These are phyloP conservation scores for Fusarium guadeloupense DNA, from an alignment of 2,329 filamentous ascomycete genomes.

Conservation along the genomic window DNA sequence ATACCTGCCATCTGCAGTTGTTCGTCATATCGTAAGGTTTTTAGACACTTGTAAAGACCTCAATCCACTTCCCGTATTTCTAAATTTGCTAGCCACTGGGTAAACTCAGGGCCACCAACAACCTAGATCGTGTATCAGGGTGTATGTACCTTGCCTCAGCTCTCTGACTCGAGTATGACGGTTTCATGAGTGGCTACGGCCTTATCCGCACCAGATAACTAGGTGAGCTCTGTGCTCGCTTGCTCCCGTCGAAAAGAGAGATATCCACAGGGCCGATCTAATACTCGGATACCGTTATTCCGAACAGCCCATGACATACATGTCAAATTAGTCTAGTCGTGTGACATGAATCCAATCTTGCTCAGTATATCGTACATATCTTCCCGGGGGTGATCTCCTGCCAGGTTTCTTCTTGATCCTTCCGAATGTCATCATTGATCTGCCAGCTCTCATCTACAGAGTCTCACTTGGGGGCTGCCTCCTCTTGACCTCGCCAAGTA, in stretches of 20 bases:
- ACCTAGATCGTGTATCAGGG: conserved; percentile 7
- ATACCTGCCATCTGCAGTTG: conserved; percentile 17
- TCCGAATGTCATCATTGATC: conserved; percentile 34
- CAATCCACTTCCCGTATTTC: conserved; percentile 36
- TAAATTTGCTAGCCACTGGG: conserved; percentile 3
- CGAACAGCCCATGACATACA: no score
- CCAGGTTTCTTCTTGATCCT: conserved; percentile 11
- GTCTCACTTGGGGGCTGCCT: conserved; percentile 31
- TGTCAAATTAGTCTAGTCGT: conserved; percentile 18
- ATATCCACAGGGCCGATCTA: background rate
- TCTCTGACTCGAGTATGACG: background rate
- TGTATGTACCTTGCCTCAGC: conserved; percentile 12
- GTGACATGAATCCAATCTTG: conserved; percentile 6
- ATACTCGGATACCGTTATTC: background rate
- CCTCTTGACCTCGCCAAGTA: background rate
- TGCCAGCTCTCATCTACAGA: conserved; percentile 9
- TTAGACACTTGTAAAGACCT: background rate
- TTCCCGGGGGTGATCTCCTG: conserved; percentile 7
- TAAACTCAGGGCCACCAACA: conserved; percentile 6
- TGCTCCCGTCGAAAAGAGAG: background rate
- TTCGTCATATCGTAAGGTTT: conserved; percentile 20
- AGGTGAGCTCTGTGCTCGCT: background rate
- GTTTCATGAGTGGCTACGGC: background rate
- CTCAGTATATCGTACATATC: no score
- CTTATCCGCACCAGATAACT: background rate